These are phyloP conservation scores for Auricularia sp. DNA, from an alignment of 768 basidiomycete species.

Conservation along the genomic window DNA sequence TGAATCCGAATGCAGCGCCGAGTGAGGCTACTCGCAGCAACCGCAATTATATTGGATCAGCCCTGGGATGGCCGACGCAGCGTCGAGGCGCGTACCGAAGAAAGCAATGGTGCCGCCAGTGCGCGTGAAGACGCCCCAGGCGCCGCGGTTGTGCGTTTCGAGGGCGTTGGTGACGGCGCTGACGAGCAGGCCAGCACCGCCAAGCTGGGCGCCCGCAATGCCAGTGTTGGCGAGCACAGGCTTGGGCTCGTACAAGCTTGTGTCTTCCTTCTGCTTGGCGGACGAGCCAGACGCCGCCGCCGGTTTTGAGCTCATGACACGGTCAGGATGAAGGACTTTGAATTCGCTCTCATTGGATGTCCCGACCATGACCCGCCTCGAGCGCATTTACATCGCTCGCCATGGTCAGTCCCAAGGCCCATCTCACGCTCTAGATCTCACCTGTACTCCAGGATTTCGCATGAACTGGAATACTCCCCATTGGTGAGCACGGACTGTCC, in stretches of 20 bases:
- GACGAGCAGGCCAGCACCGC: slow-evolving; percentile 30
- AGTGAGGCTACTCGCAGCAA: slow-evolving; percentile 55
- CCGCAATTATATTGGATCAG: not conserved
- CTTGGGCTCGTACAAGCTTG: slow-evolving; percentile 6
- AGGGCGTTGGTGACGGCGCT: slow-evolving; percentile 68
- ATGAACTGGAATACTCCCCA: not conserved
- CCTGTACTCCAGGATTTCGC: not conserved
- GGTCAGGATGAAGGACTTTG: not conserved
- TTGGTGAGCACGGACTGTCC: not conserved
- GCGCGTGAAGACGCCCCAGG: slow-evolving; percentile 76
- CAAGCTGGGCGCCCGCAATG: slow-evolving; percentile 21
- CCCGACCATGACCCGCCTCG: not conserved
- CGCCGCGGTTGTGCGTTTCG: slow-evolving; percentile 64
- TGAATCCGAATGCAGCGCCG: slow-evolving; percentile 77
- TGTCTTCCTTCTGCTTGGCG: not conserved
- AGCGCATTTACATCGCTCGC: not conserved
- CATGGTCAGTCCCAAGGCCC: not conserved
- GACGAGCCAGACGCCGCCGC: not conserved
- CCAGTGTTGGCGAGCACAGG: slow-evolving; percentile 14
- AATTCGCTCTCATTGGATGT: not conserved
- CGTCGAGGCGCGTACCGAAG: slow-evolving; percentile 53
- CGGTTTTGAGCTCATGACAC: not conserved
- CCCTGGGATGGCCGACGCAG: not conserved
- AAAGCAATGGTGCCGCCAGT: slow-evolving; percentile 85
- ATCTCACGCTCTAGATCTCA: not conserved